A percentile compares a stretch with the other conserved stretches of the same genome.
These are phyloP conservation scores for Agaricus sinodeliciosus DNA, from an alignment of 768 basidiomycete genomes.

Conservation along the genomic window DNA sequence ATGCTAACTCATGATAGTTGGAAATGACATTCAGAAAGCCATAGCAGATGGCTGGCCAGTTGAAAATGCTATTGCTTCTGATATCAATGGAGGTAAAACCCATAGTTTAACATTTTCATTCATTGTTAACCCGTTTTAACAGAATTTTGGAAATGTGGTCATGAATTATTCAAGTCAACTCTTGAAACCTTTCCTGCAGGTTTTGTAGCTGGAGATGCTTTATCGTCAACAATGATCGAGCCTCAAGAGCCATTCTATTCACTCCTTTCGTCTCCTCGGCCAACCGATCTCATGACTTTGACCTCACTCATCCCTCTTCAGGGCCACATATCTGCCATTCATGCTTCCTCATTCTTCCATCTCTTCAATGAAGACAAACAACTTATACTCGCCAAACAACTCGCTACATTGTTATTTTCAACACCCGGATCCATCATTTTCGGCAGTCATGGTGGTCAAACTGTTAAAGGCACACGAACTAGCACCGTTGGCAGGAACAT, in stretches of 20 bases:
- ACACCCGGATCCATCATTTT: no score
- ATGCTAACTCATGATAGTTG: conserved; percentile 23
- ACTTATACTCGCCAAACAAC: no score
- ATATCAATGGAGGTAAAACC: conserved; percentile 27
- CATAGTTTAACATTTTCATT: no score
- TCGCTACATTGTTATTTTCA: no score
- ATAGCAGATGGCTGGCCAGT: conserved; percentile 32
- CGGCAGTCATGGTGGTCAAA: no score
- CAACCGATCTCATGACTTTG: conserved; percentile 10
- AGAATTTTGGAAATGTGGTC: conserved; percentile 60
- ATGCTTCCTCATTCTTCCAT: no score
- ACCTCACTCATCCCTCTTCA: no score
- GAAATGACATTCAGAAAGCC: conserved; percentile 31
- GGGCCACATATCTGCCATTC: no score
- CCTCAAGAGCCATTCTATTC: conserved; percentile 18
- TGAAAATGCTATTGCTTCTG: conserved; percentile 27
- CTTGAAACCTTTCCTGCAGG: conserved; percentile 43
- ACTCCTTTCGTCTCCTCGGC: conserved; percentile 6
- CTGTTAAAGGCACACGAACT: no score
- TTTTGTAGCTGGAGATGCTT: conserved; percentile 50
- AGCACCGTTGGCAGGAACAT: no score
- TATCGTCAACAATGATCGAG: conserved; percentile 36
- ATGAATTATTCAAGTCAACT: conserved; percentile 48
- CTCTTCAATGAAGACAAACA: no score
- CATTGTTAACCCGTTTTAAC: no score